These are phyloP conservation scores for Solanum rostratum DNA, from an alignment of 257 asterid species.

Conservation along the genomic window DNA sequence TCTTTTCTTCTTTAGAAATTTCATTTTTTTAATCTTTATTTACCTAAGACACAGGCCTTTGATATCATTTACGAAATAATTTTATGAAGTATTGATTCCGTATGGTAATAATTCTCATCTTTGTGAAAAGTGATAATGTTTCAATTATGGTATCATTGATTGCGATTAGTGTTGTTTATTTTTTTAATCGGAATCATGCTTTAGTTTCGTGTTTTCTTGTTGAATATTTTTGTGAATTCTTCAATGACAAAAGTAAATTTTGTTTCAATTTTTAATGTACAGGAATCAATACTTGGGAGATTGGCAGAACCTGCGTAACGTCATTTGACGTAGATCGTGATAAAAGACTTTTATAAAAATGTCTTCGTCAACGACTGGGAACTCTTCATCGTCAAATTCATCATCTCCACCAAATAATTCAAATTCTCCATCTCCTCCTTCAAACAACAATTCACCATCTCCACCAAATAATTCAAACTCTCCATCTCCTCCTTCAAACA, in stretches of 20 bases:
- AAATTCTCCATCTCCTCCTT: background rate
- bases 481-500: no score
- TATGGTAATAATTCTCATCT: background rate
- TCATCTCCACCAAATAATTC: background rate
- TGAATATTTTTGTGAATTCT: background rate
- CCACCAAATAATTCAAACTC: background rate
- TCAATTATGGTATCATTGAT: background rate
- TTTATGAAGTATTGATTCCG: background rate
- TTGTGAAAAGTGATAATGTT: background rate
- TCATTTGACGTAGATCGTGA: background rate
- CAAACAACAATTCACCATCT: background rate
- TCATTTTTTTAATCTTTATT: background rate
- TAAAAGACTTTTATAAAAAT: background rate
- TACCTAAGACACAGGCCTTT: background rate
- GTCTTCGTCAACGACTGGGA: constrained; percentile 1
- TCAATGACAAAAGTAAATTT: background rate
- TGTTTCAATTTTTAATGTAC: background rate
- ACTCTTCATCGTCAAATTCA: background rate
- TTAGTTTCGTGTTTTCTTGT: background rate
- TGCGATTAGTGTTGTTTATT: background rate
- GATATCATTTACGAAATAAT: background rate
- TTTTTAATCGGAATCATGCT: background rate
- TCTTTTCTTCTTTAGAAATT: background rate
- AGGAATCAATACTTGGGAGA: background rate
- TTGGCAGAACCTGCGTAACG: background rate